Evolutionary conservation across 2,329 filamentous ascomycete species (phyloP).

Genomic region (Dactylella cylindrospora): DNA sequence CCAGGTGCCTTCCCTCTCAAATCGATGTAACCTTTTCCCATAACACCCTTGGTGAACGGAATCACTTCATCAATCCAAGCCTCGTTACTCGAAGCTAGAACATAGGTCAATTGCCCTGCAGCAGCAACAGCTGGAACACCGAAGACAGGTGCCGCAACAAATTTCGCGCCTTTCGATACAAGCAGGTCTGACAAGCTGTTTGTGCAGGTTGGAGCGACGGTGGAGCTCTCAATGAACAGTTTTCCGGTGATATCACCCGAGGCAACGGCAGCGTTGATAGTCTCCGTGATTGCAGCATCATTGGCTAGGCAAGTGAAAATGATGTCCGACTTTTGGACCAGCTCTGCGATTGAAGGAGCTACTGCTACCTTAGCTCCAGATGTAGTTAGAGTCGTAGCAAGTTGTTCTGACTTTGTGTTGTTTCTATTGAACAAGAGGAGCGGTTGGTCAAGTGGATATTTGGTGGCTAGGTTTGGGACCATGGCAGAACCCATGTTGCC

Average conservation of each 20-base stretch:
- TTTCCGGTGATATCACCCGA: slow-evolving; percentile 64
- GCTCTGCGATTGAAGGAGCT: slow-evolving; percentile 65
- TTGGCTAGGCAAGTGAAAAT: slow-evolving; percentile 81
- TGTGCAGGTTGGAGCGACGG: slow-evolving; percentile 79
- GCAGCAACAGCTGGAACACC: slow-evolving; percentile 72
- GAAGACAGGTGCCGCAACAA: slow-evolving; percentile 75
- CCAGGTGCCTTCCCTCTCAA: slow-evolving; percentile 69
- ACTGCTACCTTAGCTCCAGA: slow-evolving; percentile 14
- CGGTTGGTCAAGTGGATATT: slow-evolving; percentile 70
- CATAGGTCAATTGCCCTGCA: slow-evolving; percentile 68
- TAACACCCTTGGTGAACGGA: slow-evolving; percentile 73
- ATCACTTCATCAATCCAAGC: slow-evolving; percentile 64
- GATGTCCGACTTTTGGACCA: slow-evolving; percentile 69
- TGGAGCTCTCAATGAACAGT: slow-evolving; percentile 83
- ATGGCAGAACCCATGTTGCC: slow-evolving; percentile 86
- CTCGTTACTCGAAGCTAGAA: slow-evolving; percentile 65
- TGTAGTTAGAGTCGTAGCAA: slow-evolving; percentile 57
- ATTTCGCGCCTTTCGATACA: slow-evolving; percentile 64
- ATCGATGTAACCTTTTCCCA: slow-evolving; percentile 68
- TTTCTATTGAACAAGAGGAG: slow-evolving; percentile 82
- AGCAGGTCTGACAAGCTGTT: slow-evolving; percentile 64
- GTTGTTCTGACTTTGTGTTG: slow-evolving; percentile 63
- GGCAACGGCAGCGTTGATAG: slow-evolving; percentile 60
- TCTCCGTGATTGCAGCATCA: slow-evolving; percentile 69
- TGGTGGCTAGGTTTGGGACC: slow-evolving; percentile 78